Base-by-base conservation (phyloP, 2,329 filamentous ascomycete genomes). In the Neonectria coccinea region DNA sequence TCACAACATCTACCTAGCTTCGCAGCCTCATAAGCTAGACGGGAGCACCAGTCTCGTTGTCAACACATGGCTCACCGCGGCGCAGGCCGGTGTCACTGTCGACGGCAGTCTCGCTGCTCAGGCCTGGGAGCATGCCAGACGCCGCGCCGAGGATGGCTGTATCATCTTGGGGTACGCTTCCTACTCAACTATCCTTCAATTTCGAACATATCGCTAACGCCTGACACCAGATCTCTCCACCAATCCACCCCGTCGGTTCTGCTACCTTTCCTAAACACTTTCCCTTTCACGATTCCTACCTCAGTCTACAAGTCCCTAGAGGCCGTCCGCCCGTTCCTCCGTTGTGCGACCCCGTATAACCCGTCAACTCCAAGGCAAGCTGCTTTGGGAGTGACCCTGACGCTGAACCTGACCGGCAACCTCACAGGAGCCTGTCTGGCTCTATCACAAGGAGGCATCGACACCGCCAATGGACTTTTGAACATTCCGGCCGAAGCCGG, bases 71-170 rank as follows among this genome's bases (percentile, higher is more conserved):
- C 86, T 96, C 57, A 97, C 93, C 4, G 92, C 93, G 18, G 85
- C 88, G 29, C 92, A 92, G 70, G 82, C 87, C 25, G 88, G 90
- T 42, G 85, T 88, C 3, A 94, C 92, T 8, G 88, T 98, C 45
- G 96, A 99, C 79, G 81, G 87, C 45, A 88, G 91, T 22, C 81
- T 99, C 55, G 92, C 92, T 16, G 85, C 88, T 56, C 89, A 93
- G 77, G 94, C 94, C 3, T 99, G 96, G 95, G 96, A 99, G 81
- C 96, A 99, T 83, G 95, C 96, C 61, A 88, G 95, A 71, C 89
- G 96, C 67, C 89, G 96, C 82, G 96, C 96, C 45, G 96, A 99
- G 79, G 96, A 99, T 81, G 94, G 93, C 16, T 97, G 94, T 76
- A 92, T 99, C 68, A 85, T 98, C 58, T 81, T 99, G 70, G 92